These are phyloP conservation scores for Aquilaria yunnanensis DNA, from an alignment of 345 rosid genomes.

Conservation along the genomic window DNA sequence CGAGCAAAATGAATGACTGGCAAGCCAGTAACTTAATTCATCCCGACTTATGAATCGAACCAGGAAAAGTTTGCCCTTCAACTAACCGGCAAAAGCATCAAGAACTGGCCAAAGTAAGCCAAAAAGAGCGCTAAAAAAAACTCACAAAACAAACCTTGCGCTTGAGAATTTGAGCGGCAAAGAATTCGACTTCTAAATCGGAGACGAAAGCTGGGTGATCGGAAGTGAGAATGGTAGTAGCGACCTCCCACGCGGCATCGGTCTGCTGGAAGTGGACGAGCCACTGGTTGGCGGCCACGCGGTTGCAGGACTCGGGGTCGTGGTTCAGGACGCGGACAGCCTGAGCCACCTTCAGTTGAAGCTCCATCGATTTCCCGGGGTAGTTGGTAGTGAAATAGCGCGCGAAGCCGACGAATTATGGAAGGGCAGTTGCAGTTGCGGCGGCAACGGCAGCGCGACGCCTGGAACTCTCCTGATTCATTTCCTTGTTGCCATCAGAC, in stretches of 20 bases:
- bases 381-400: background rate
- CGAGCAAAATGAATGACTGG: no score
- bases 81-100: background rate
- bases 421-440: background rate
- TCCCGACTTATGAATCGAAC: background rate
- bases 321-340: constrained; percentile 91
- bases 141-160: constrained; percentile 54
- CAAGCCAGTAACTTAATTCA: background rate
- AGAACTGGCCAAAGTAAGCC: background rate
- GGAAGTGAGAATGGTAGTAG: constrained; percentile 83
- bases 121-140: background rate
- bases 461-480: constrained; percentile 8
- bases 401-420: constrained; percentile 1
- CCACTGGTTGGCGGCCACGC: constrained; percentile 97
- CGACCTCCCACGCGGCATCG: constrained; percentile 87
- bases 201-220: constrained; percentile 42
- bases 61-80: background rate
- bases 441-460: background rate
- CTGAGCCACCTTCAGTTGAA: constrained; percentile 82
- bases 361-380: constrained; percentile 37
- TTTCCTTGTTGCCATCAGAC: constrained; percentile 4
- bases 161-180: constrained; percentile 94
- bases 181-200: constrained; percentile 75
- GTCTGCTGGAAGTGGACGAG: constrained; percentile 92
- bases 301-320: constrained; percentile 82